Evolutionary conservation across 2,329 filamentous ascomycete genomes (phyloP), one percentile per base, ranked within the genome.

Genomic region (Apiospora sp.): DNA sequence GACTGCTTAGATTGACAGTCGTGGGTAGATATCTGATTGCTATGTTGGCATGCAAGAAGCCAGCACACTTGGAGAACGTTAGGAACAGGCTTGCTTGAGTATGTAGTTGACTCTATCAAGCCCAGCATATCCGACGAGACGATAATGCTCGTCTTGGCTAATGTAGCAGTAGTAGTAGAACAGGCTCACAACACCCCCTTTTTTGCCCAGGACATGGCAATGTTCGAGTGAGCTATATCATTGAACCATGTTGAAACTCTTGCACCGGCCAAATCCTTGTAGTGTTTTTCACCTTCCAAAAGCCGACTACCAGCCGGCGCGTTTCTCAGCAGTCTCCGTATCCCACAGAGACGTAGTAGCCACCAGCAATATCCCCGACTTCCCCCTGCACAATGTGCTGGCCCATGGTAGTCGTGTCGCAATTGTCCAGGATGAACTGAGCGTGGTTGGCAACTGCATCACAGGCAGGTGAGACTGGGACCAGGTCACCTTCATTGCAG

Each of bases 121-220:
- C 13, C 7, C 1, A n/a, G 22, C n/a, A 7, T 7, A 16, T 16
- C 0, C 24, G 27, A 3, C 6, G 1, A 12, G 2, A 54, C 4
- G 10, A 30, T 5, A 16, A 19, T 7, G 13, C 7, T 30, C 14
- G 2, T 30, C 51, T 14, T 7, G 12, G 27, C 13, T 27, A 3
- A 27, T 48, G 37, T 10, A 49, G 22, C 2, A 6, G 43, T 14
- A 44, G 43, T 44, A 44, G 12, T 10, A 49, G n/a, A 22, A 12
- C n/a, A 49, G 6, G n/a, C 8, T 3, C 6, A 3, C 46, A n/a
- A n/a, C 43, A 44, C n/a, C 19, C 46, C 19, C 22, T 49, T n/a
- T 22, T 7, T 10, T 49, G 22, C 46, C 2, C n/a, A 22, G 3
- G 4, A 2, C 46, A 7, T 3, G n/a, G n/a, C 8, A 10, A 10